Conservation (phyloP, 2,329 filamentous ascomycete species). For the Phialemoniopsis sp. region DNA sequence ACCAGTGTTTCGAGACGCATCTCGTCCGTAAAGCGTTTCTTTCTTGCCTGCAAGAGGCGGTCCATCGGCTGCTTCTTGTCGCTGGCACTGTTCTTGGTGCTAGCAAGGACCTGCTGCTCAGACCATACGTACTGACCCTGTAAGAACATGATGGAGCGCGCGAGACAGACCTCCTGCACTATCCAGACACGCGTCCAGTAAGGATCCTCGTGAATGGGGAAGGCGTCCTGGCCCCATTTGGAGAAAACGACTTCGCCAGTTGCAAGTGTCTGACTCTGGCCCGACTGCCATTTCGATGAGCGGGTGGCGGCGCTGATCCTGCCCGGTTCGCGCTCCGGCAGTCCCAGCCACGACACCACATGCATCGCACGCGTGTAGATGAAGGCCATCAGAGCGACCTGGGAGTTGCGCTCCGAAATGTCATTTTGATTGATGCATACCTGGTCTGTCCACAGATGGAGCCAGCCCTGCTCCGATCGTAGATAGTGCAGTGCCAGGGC, state of each 20-base stretch:
- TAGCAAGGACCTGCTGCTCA: conserved; percentile 3
- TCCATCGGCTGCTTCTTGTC: conserved; percentile 1
- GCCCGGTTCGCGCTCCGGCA: background rate
- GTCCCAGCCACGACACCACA: conserved; percentile 8
- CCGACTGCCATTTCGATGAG: background rate
- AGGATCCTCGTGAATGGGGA: conserved; percentile 3
- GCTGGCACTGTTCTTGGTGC: background rate
- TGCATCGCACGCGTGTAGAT: conserved; percentile 3
- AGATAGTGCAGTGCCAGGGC: background rate
- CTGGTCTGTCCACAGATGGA: conserved; percentile 9
- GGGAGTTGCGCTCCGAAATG: conserved; percentile 9
- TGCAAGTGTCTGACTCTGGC: background rate
- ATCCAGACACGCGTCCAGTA: conserved; percentile 14
- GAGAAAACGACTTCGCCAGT: background rate
- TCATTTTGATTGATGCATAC: conserved; percentile 11
- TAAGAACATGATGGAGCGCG: conserved; percentile 6
- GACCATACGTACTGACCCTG: conserved; percentile 6
- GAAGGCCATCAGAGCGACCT: conserved; percentile 10
- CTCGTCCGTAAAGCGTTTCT: conserved; percentile 3
- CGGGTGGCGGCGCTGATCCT: background rate
- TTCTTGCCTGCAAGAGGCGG: conserved; percentile 4
- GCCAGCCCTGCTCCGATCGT: background rate
- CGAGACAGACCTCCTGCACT: conserved; percentile 11
- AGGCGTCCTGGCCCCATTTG: background rate
- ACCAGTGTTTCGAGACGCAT: conserved; percentile 9